Conservation (phyloP, 73 alveolate species). For the Tetrahymena malaccensis region DNA sequence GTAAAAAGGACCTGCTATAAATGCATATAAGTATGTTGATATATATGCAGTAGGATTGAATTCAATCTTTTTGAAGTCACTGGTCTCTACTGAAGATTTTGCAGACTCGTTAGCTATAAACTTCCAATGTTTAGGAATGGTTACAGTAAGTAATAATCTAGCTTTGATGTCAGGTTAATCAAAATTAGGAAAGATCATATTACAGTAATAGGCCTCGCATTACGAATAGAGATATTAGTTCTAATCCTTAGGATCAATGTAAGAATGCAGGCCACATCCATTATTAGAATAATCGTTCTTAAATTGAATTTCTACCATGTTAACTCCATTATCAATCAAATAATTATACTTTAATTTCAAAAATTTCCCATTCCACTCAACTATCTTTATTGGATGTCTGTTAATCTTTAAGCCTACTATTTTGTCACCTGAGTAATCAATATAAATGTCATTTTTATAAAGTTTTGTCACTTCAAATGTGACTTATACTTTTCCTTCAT, state of each 20-base stretch:
- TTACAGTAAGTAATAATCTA: conserved; percentile 46
- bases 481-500: background rate
- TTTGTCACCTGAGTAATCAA: background rate
- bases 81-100: background rate
- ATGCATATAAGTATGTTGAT: conserved; percentile 74
- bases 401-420: background rate
- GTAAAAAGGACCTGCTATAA: conserved; percentile 78
- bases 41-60: conserved; percentile 53
- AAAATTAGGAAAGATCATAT: conserved; percentile 83
- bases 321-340: background rate
- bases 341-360: background rate
- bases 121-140: conserved; percentile 78
- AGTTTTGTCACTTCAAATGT: background rate
- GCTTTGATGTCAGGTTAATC: conserved; percentile 95
- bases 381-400: background rate
- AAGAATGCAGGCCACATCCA: conserved; percentile 45
- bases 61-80: background rate
- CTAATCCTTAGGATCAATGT: conserved; percentile 1
- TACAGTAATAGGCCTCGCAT: conserved; percentile 83
- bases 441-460: background rate
- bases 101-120: conserved; percentile 58
- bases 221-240: conserved; percentile 8
- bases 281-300: conserved; percentile 32
- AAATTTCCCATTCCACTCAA: background rate
- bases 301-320: background rate